Evolutionary conservation across 805 yeast genomes (phyloP).

Genomic region (Candida loeiensis): DNA sequence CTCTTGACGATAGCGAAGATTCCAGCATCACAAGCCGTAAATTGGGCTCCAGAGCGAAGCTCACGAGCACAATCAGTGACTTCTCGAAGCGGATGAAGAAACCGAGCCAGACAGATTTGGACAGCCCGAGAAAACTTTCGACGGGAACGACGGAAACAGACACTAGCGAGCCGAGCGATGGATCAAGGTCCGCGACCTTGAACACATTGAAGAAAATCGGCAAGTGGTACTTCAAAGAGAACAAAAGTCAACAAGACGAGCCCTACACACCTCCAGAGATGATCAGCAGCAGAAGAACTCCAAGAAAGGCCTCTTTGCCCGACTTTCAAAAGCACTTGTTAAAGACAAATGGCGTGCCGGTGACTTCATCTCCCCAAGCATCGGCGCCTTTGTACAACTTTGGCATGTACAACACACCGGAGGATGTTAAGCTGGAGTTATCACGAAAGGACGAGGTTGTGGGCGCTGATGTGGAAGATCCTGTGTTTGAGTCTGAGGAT

Average conservation of each 20-base stretch:
- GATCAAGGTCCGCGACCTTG: conserved; percentile 13
- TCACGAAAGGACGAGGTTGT: not conserved
- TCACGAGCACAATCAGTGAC: conserved; percentile 16
- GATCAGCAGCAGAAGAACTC: conserved; percentile 55
- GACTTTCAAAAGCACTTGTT: conserved; percentile 5
- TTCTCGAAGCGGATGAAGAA: conserved; percentile 6
- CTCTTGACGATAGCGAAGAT: not conserved
- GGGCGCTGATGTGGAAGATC: not conserved
- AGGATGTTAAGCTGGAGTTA: not conserved
- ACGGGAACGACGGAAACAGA: not conserved
- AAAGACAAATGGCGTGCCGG: conserved; percentile 4
- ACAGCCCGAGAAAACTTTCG: conserved; percentile 3
- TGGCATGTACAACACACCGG: conserved; percentile 12
- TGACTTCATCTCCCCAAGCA: conserved; percentile 1
- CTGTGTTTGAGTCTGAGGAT: conserved; percentile 1
- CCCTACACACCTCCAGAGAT: conserved; percentile 56
- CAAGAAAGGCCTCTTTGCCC: conserved; percentile 19
- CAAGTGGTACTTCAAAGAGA: conserved; percentile 62
- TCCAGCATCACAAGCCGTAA: not conserved
- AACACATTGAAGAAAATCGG: conserved; percentile 56
- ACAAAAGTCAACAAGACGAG: conserved; percentile 15
- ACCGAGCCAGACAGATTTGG: not conserved
- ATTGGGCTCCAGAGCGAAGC: conserved; percentile 14
- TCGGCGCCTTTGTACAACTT: conserved; percentile 19
- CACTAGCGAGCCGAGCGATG: not conserved